Evolutionary conservation across 1,284 basidiomycete genomes (phyloP), one percentile per base, ranked within the genome.

Genomic region (Boletus smithii): DNA sequence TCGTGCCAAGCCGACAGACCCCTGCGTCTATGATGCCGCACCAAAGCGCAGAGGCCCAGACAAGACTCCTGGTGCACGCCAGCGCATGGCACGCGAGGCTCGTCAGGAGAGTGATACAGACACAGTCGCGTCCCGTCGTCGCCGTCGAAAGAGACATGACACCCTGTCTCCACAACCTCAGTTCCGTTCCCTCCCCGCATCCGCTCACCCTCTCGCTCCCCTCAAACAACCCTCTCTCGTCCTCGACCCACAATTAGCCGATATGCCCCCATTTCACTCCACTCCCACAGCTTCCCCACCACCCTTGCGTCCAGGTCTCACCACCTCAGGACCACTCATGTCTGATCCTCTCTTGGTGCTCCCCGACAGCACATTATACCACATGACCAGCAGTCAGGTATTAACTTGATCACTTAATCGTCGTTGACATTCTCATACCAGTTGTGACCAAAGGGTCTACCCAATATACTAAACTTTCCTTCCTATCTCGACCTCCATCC

Each of bases 1-100:
- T 45, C 73, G 80, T 17, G 49, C 69, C 38, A 70, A 70, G 53
- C 67, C 67, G 3, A 58, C 58, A 49, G 67, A 63, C 40, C 69
- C 73, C 36, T 85, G 83, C 54, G 64, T 67, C 35, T 90, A 88
- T 56, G 88, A 90, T 56, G 42, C 76, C 16, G 65, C 77, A 7
- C 87, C 88, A 17, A 87, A 83, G 56, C 80, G 88, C 34, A 76
- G 87, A 37, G 87, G 87, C 4, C 86, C 87, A 2, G 87, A 89
- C 64, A 84, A 78, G 63, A 73, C 72, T 0, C 86, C 85, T 22
- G 86, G 87, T 13, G 83, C 83, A 29, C 80, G 87, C 30, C 82
- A 85, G 57, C 73, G 81, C 38, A 67, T 73, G 57, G 67, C 70
- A 3, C 66, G 70, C 44, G 75, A 75, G 39, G 51, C 59, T 13